A percentile compares a stretch with the other conserved stretches of the same genome.
Conservation (phyloP, 169 alveolate genomes). For the Cryptosporidium meleagridis region DNA sequence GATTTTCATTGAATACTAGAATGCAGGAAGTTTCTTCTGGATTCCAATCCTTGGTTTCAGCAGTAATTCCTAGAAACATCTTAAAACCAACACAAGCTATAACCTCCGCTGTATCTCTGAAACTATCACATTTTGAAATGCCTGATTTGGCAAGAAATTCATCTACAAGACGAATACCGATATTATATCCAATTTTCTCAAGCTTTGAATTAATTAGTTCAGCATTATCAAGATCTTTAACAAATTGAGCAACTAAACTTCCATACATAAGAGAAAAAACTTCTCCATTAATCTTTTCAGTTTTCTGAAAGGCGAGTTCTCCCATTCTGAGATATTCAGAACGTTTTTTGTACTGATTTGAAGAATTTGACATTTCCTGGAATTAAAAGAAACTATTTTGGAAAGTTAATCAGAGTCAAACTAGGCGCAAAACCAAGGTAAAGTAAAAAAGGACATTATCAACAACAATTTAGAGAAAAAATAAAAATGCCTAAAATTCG, state of each 20-base stretch:
- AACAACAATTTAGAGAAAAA: neutral
- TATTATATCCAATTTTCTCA: conserved; percentile 89
- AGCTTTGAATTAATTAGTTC: conserved; percentile 92
- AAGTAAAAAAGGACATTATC: conserved; percentile 5
- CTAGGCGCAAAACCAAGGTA: conserved; percentile 12
- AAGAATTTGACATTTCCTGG: conserved; percentile 25
- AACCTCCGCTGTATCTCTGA: conserved; percentile 82
- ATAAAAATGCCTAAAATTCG: neutral
- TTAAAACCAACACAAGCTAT: conserved; percentile 85
- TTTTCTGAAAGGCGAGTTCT: conserved; percentile 69
- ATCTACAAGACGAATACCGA: conserved; percentile 91
- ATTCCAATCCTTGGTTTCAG: conserved; percentile 84
- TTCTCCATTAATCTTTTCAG: conserved; percentile 85
- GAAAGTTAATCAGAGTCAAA: neutral
- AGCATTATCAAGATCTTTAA: conserved; percentile 90
- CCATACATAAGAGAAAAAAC: conserved; percentile 90
- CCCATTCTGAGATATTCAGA: conserved; percentile 55
- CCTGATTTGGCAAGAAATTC: conserved; percentile 92
- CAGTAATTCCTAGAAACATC: conserved; percentile 88
- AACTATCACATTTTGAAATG: conserved; percentile 81
- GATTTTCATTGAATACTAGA: conserved; percentile 84
- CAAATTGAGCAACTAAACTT: conserved; percentile 88
- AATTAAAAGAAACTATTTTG: neutral
- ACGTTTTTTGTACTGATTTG: conserved; percentile 41
- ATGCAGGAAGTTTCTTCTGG: conserved; percentile 83